Evolutionary conservation across 2,329 filamentous ascomycete species (phyloP).

Genomic region (Emericellopsis cladophorae): DNA sequence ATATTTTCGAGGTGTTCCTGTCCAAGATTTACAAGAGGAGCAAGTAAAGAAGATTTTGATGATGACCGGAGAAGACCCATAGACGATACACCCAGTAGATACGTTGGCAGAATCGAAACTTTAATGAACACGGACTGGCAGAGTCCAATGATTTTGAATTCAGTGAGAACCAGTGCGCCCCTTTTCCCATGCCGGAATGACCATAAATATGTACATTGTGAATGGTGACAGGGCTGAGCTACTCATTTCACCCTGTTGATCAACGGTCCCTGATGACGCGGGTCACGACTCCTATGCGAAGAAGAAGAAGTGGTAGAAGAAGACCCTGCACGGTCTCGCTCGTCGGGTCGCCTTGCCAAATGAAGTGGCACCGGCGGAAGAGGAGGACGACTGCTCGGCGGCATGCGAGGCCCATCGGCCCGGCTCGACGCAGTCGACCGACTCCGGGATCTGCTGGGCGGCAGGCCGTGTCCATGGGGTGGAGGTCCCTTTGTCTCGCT

Average conservation of each 20-base stretch:
- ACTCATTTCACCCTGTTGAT: constrained; percentile 3
- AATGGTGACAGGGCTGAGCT: background rate
- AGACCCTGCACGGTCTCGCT: background rate
- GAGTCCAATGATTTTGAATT: background rate
- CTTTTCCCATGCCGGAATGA: background rate
- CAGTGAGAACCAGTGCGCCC: background rate
- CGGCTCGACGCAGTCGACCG: background rate
- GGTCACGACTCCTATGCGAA: background rate
- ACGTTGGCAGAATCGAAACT: background rate
- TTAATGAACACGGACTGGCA: no score
- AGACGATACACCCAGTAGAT: background rate
- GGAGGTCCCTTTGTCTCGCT: background rate
- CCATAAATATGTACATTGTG: background rate
- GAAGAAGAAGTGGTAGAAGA: no score
- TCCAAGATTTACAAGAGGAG: constrained; percentile 96
- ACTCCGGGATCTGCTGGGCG: background rate
- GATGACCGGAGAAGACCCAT: background rate
- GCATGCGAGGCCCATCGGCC: background rate
- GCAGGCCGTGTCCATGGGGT: background rate
- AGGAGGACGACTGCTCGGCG: constrained; percentile 3
- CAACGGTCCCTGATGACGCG: constrained; percentile 2
- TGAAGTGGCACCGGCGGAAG: constrained; percentile 6
- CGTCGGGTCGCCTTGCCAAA: constrained; percentile 1
- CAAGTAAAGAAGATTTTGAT: constrained; percentile 47
- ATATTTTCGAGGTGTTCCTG: constrained; percentile 79